Evolutionary conservation across 352 stramenopile genomes (phyloP), one percentile per base, ranked within the genome.

Genomic region (Pythium scleroteichum): DNA sequence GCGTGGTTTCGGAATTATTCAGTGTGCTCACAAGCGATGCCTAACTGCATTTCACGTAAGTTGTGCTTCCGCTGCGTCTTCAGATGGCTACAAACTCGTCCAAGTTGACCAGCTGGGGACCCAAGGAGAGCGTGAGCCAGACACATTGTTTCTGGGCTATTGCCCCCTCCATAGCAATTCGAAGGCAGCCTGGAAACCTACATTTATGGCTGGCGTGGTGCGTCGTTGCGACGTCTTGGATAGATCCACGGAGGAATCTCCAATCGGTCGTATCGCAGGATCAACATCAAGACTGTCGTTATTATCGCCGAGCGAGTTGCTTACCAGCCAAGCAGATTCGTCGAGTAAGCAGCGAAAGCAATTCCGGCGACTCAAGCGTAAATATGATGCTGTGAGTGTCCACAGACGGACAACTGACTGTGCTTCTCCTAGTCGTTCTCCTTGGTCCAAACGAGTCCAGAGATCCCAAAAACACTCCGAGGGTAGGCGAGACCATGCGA

Each of bases 41-140:
- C 55, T 95, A 12, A 39, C 63, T 24, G 82, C 84, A 6, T 95
- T 95, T 66, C 86, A 95, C 61, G 82, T 93, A 19, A 93, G 78
- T 33, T 95, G 86, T 44, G 86, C 80, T 20, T 74, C 73, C 4
- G 76, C 62, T 59, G 83, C 82, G 4, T 65, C 69, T 2, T 73
- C 68, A 50, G 76, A 79, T 10, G 62, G 77, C 13, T 90, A 88
- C 63, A 65, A 67, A 22, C 80, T 92, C 53, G 65, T 85, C 32
- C 78, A 91, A 64, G 62, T 83, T 27, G 73, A 75, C 19, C 53
- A 79, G 54, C 47, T 10, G 5, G 29, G 10, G 5, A 35, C 29
- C 29, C 29, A 68, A 12, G 64, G 72, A 38, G 75, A 55, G 0
- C 41, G 62, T 10, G 60, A 69, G 22, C 69, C 49, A 4, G 44